Percentiles rank a stretch among this genome's conserved stretches.
Conservation (phyloP, 495 filamentous ascomycete genomes). For the Podospora conica region DNA sequence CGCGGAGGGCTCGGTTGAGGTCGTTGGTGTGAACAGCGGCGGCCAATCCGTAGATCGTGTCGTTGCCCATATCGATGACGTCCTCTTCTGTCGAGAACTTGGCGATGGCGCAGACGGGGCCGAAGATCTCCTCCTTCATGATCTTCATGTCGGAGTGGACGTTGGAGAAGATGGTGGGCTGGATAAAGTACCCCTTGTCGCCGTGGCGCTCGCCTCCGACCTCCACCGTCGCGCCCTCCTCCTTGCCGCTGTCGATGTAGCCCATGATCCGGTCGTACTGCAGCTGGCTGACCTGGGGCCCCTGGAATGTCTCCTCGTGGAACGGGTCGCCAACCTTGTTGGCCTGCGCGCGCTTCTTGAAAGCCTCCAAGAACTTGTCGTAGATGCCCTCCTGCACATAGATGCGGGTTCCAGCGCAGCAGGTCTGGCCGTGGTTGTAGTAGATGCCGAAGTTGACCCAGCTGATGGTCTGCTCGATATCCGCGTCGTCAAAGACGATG, state of each 20-base stretch:
- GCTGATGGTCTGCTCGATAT: constrained; percentile 91
- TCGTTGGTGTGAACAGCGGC: constrained; percentile 89
- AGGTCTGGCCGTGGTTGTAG: constrained; percentile 98
- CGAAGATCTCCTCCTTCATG: constrained; percentile 97
- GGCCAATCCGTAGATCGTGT: constrained; percentile 79
- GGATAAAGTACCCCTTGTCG: constrained; percentile 90
- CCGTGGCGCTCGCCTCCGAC: constrained; percentile 85
- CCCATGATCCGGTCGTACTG: constrained; percentile 98
- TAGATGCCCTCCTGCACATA: constrained; percentile 96
- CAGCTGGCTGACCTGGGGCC: constrained; percentile 88
- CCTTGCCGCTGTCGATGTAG: constrained; percentile 89
- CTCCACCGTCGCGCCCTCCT: constrained; percentile 78
- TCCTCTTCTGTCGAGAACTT: constrained; percentile 92
- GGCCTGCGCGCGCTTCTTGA: constrained; percentile 75
- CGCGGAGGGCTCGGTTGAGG: constrained; percentile 87
- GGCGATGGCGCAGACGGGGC: constrained; percentile 85
- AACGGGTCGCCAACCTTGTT: constrained; percentile 96
- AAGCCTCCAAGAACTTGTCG: constrained; percentile 83
- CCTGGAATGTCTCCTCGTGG: constrained; percentile 83
- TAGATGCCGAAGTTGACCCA: constrained; percentile 99
- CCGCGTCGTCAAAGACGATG: constrained; percentile 92
- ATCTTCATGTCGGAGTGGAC: constrained; percentile 93
- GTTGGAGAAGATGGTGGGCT: constrained; percentile 94
- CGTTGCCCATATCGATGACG: constrained; percentile 73
- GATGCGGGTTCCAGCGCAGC: constrained; percentile 92